Evolutionary conservation across 371 early-diverging fungal species (phyloP).

Genomic region (Mortierella sp.): DNA sequence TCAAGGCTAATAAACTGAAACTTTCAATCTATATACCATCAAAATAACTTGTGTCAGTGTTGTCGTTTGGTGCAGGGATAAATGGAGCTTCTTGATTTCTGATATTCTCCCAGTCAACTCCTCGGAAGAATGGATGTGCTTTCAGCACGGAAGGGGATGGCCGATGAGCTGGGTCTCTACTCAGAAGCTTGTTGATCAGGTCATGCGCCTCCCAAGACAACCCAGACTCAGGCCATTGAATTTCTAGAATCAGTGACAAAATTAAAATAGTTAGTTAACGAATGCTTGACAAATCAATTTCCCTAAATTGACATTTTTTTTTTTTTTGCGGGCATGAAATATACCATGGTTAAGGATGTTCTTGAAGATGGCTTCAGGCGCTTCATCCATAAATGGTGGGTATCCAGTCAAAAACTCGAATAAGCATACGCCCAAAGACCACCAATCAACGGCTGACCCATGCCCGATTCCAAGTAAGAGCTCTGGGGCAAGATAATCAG

Average conservation of each 20-base stretch:
- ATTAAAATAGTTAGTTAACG: slow-evolving; percentile 20
- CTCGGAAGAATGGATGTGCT: slow-evolving; percentile 81
- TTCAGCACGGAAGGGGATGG: slow-evolving; percentile 73
- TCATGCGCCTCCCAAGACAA: slow-evolving; percentile 75
- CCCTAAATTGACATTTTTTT: not conserved
- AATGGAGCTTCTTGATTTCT: slow-evolving; percentile 79
- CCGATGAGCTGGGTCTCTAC: slow-evolving; percentile 78
- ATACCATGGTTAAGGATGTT: slow-evolving; percentile 80
- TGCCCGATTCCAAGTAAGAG: slow-evolving; percentile 85
- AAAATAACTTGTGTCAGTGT: slow-evolving; percentile 87
- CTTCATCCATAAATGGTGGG: slow-evolving; percentile 90
- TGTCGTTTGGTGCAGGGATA: slow-evolving; percentile 79
- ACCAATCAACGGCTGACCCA: slow-evolving; percentile 91
- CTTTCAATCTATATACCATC: slow-evolving; percentile 57
- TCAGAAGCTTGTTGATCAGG: slow-evolving; percentile 77
- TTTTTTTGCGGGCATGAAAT: not conserved
- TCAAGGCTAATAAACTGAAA: not conserved
- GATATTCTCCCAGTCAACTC: slow-evolving; percentile 79
- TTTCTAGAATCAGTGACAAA: slow-evolving; percentile 32
- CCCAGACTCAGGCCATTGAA: slow-evolving; percentile 76
- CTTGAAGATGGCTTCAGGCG: slow-evolving; percentile 85
- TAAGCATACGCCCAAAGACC: slow-evolving; percentile 92
- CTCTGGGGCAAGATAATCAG: slow-evolving; percentile 98
- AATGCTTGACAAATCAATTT: not conserved
- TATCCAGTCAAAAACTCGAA: slow-evolving; percentile 90